A percentile compares a stretch with the other conserved stretches of the same genome.
Conservation (phyloP, 2,329 filamentous ascomycete genomes). For the Pseudopyricularia javanii region DNA sequence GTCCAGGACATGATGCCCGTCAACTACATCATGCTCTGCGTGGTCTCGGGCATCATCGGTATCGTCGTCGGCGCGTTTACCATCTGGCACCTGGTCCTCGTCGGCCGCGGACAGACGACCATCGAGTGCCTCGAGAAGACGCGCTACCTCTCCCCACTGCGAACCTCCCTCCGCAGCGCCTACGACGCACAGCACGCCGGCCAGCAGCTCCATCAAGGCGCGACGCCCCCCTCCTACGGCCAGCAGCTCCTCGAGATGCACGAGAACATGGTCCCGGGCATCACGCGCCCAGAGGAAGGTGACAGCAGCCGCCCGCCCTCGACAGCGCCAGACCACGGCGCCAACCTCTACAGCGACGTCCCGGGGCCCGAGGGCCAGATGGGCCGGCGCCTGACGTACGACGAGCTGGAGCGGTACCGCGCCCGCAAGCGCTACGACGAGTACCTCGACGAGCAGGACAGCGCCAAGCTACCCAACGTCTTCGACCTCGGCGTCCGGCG, state of each 20-base stretch:
- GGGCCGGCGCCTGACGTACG: slow-evolving; percentile 37
- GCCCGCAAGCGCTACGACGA: slow-evolving; percentile 45
- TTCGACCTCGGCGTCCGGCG: slow-evolving; percentile 79
- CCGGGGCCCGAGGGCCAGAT: slow-evolving; percentile 13
- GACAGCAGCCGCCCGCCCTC: slow-evolving; percentile 25
- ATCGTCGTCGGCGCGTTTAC: slow-evolving; percentile 84
- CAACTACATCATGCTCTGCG: slow-evolving; percentile 79
- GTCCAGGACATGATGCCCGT: slow-evolving; percentile 71
- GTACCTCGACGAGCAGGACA: slow-evolving; percentile 86
- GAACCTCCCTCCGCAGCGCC: slow-evolving; percentile 55
- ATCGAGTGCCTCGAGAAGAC: slow-evolving; percentile 96
- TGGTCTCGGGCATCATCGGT: slow-evolving; percentile 82
- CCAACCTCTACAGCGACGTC: slow-evolving; percentile 1
- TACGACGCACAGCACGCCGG: slow-evolving; percentile 41
- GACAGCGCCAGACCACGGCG: slow-evolving; percentile 2
- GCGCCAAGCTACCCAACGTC: slow-evolving; percentile 76
- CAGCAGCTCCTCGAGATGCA: slow-evolving; percentile 73
- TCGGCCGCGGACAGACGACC: slow-evolving; percentile 71
- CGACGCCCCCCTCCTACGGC: slow-evolving; percentile 41
- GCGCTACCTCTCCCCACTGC: slow-evolving; percentile 73
- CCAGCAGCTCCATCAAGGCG: no score
- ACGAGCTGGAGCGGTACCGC: slow-evolving; percentile 41
- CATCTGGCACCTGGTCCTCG: slow-evolving; percentile 79
- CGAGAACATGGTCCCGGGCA: slow-evolving; percentile 66
- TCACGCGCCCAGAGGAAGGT: slow-evolving; percentile 72